Percentiles rank a stretch among this genome's conserved stretches.
Evolutionary conservation across 495 filamentous ascomycete genomes (phyloP).

Genomic region (Aspergillus affinis): DNA sequence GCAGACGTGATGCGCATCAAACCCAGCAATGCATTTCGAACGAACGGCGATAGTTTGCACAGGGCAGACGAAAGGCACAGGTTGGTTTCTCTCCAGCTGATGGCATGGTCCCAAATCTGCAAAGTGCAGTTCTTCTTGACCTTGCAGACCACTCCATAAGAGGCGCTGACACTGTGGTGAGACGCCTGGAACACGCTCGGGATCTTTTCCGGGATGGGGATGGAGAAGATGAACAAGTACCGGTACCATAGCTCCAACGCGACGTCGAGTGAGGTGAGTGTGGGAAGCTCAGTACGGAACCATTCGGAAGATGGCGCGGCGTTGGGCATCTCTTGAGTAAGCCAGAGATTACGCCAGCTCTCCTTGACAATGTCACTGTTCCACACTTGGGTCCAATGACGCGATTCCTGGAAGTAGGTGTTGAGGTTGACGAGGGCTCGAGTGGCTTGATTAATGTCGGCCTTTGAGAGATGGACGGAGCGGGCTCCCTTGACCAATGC

Average conservation of each 20-base stretch:
- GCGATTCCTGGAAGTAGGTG: conserved; percentile 58
- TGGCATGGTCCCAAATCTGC: conserved; percentile 70
- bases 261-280: conserved; percentile 53
- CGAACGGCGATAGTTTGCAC: conserved; percentile 57
- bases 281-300: conserved; percentile 60
- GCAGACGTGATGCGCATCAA: conserved; percentile 60
- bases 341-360: conserved; percentile 61
- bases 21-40: conserved; percentile 54
- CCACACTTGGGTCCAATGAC: conserved; percentile 66
- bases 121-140: conserved; percentile 59
- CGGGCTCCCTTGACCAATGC: conserved; percentile 60
- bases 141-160: conserved; percentile 68
- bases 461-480: conserved; percentile 47
- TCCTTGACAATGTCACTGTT: conserved; percentile 59
- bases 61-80: conserved; percentile 60
- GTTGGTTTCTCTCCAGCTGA: conserved; percentile 64
- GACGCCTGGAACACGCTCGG: conserved; percentile 67
- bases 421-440: conserved; percentile 60
- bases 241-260: conserved; percentile 63
- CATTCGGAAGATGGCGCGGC: conserved; percentile 51
- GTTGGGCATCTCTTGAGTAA: conserved; percentile 56
- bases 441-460: conserved; percentile 55
- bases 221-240: conserved; percentile 69
- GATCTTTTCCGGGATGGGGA: conserved; percentile 62
- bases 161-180: conserved; percentile 63